These are phyloP conservation scores for Phalaenopsis equestris DNA, from an alignment of 106 monocot species.

Conservation along the genomic window DNA sequence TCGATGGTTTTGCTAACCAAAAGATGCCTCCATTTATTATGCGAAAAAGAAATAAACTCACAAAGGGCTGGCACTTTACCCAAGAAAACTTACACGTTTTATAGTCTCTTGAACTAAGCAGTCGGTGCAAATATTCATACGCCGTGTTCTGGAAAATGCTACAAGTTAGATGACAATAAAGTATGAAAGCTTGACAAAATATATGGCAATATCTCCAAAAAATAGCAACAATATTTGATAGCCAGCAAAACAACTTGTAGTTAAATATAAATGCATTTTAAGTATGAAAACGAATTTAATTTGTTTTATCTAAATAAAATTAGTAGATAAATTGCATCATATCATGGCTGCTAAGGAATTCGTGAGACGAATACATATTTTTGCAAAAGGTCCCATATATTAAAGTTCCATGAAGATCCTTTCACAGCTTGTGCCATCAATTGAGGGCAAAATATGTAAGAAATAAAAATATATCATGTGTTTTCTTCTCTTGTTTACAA, in stretches of 20 bases:
- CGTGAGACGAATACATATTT: background rate
- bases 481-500: too few species aligned
- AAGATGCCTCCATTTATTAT: background rate
- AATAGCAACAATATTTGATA: background rate
- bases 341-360: background rate
- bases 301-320: background rate
- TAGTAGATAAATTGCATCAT: background rate
- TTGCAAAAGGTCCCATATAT: background rate
- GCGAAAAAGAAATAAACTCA: background rate
- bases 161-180: background rate
- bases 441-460: background rate
- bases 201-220: background rate
- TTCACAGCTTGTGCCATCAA: background rate
- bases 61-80: background rate
- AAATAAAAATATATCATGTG: too few species aligned
- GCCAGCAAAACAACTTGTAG: background rate
- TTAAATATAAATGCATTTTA: background rate
- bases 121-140: conserved; percentile 36
- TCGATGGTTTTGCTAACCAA: background rate
- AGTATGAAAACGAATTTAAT: background rate
- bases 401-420: background rate
- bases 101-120: conserved; percentile 26
- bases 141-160: conserved; percentile 36
- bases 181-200: background rate
- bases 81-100: conserved; percentile 26